Base-by-base conservation (phyloP, 192 early-diverging fungal genomes). In the Coemansia sp. region DNA sequence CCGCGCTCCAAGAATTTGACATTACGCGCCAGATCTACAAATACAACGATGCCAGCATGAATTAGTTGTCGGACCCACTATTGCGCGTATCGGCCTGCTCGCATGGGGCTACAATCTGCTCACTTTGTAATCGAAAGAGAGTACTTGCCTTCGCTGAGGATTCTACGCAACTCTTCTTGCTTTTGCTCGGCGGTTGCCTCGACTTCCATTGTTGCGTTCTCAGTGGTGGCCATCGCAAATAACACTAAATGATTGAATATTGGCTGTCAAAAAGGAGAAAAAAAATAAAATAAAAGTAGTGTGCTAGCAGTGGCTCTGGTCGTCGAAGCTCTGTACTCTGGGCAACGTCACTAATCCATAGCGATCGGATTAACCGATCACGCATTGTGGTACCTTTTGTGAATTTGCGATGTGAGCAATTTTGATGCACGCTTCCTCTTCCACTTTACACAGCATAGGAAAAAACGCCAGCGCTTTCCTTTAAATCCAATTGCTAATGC, bases 11-110 rank as follows among this genome's bases (percentile, higher is more conserved):
- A 77, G 37, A 96, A 81, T n/a, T 70, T 63, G 71, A 94, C 85
- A 76, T 93, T 92, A 62, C 91, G 90, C 65, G 91, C 91, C 60
- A 96, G 85, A 77, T 99, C 96, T 96, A 80, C 73, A 72, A 33
- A 34, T 37, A 26, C n/a, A 42, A 26, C 14, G 35, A 50, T 5
- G 64, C 23, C 5, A 3, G 21, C 10, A 18, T 28, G n/a, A 4
- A 50, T 45, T 45, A 20, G 18, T 45, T 7, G 43, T 8, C 8
- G n/a, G 43, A n/a, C 18, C 43, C 5, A 7, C 5, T 9, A 18
- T 45, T 45, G 20, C 18, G 18, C 43, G 6, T 45, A 1, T 45
- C 7, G 9, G 43, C 0, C 43, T 9, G 9, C n/a, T 9, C 5
- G 18, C n/a, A 20, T 45, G 26, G 21, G 21, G 23, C 23, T 7